A percentile compares a stretch with the other conserved stretches of the same genome.
These are phyloP conservation scores for Metschnikowia reukaufii DNA, from an alignment of 805 yeast species.

Conservation along the genomic window DNA sequence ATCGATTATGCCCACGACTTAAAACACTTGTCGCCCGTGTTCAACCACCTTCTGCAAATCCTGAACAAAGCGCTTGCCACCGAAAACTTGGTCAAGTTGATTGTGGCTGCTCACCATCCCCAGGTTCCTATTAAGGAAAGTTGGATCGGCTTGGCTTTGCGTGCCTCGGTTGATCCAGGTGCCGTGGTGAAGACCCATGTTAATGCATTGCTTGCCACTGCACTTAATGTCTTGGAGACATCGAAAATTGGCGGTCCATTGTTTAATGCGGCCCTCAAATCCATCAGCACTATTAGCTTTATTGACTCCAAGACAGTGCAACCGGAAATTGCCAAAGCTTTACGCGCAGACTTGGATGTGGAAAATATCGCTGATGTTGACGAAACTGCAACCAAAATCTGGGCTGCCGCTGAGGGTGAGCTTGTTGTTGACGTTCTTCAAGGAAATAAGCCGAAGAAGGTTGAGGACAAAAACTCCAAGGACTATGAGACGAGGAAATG, in stretches of 20 bases:
- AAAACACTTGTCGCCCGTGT: conserved; percentile 25
- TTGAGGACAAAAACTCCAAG: conserved; percentile 68
- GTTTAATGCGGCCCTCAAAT: conserved; percentile 46
- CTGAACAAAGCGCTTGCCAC: conserved; percentile 17
- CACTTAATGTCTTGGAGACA: conserved; percentile 18
- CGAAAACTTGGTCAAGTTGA: conserved; percentile 23
- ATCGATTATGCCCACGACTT: conserved; percentile 19
- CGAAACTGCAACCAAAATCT: conserved; percentile 56
- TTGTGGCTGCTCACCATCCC: conserved; percentile 31
- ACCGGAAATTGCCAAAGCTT: conserved; percentile 46
- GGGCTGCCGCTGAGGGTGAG: conserved; percentile 68
- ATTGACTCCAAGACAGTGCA: conserved; percentile 58
- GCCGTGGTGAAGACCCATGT: conserved; percentile 48
- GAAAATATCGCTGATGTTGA: conserved; percentile 41
- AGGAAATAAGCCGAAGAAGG: conserved; percentile 35
- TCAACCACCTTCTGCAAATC: conserved; percentile 27
- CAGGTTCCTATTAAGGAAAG: conserved; percentile 44
- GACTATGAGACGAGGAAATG: conserved; percentile 85
- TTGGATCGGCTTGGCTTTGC: conserved; percentile 77
- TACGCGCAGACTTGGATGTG: conserved; percentile 45
- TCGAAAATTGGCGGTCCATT: conserved; percentile 41
- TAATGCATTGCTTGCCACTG: conserved; percentile 23
- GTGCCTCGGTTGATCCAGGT: conserved; percentile 49
- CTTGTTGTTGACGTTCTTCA: conserved; percentile 65
- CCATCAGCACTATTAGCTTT: conserved; percentile 49